Evolutionary conservation across 2,329 filamentous ascomycete species (phyloP).

Genomic region (Setomelanomma holmii): DNA sequence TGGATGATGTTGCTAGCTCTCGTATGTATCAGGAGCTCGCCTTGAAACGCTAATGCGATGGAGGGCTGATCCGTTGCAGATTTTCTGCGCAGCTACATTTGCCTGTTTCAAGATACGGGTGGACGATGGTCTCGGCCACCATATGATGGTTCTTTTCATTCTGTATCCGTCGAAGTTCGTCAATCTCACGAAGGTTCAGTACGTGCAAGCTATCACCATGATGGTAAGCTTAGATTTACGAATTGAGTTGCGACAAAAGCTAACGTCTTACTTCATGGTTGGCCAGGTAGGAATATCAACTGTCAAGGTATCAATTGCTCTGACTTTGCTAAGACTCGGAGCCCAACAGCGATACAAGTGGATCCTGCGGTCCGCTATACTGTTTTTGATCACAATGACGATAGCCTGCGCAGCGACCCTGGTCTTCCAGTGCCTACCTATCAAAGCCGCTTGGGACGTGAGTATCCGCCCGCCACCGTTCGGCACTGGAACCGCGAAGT

Average conservation of each 20-base stretch:
- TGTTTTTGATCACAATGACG: conserved; percentile 53
- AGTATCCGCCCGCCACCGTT: conserved; percentile 39
- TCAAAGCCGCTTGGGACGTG: conserved; percentile 55
- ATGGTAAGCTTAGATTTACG: too few relatives aligned
- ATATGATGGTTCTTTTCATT: conserved; percentile 47
- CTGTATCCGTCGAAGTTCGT: conserved; percentile 35
- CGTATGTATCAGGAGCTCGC: conserved; percentile 33
- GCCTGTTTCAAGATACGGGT: conserved; percentile 56
- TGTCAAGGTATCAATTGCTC: too few relatives aligned
- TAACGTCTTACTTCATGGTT: too few relatives aligned
- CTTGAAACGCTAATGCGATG: neutral
- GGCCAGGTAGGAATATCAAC: too few relatives aligned
- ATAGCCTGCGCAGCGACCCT: conserved; percentile 55
- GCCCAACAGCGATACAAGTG: conserved; percentile 46
- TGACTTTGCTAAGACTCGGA: conserved; percentile 55
- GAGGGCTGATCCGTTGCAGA: neutral
- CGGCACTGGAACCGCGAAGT: conserved; percentile 47
- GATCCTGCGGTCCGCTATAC: conserved; percentile 53
- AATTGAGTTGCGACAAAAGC: too few relatives aligned
- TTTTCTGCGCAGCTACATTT: conserved; percentile 25
- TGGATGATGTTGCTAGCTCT: conserved; percentile 53
- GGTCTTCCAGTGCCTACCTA: conserved; percentile 57
- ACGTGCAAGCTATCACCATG: conserved; percentile 56
- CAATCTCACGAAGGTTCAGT: conserved; percentile 50
- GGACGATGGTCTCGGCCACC: conserved; percentile 57